These are phyloP conservation scores for Gamarada debralockiae DNA, from an alignment of 495 filamentous ascomycete species.

Conservation along the genomic window DNA sequence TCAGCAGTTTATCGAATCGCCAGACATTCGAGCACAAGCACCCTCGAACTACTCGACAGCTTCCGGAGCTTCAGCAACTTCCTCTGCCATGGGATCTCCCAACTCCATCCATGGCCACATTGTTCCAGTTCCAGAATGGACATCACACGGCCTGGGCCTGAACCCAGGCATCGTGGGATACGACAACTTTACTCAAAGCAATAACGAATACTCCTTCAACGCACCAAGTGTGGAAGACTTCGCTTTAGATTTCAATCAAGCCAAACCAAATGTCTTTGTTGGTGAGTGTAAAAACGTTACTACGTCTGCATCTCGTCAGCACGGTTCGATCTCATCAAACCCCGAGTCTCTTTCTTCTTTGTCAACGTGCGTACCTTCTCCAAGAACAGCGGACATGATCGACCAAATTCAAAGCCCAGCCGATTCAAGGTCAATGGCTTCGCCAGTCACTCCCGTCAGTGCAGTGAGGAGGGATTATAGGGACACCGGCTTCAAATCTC, in stretches of 20 bases:
- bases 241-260: conserved; percentile 39
- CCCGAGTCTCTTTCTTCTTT: conserved; percentile 27
- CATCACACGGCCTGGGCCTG: conserved; percentile 59
- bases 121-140: conserved; percentile 58
- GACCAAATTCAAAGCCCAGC: conserved; percentile 6
- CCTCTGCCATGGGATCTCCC: conserved; percentile 80
- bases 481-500: conserved; percentile 45
- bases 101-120: conserved; percentile 58
- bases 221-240: conserved; percentile 52
- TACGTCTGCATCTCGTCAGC: conserved; percentile 24
- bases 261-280: conserved; percentile 57
- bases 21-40: conserved; percentile 42
- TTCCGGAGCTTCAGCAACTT: conserved; percentile 71
- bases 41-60: conserved; percentile 65
- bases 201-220: conserved; percentile 33
- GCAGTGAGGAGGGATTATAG: conserved; percentile 20
- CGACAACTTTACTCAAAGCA: conserved; percentile 42
- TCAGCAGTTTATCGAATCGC: conserved; percentile 19
- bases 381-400: conserved; percentile 31
- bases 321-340: conserved; percentile 25
- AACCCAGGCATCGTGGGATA: conserved; percentile 63
- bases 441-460: conserved; percentile 30
- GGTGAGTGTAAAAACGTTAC: conserved; percentile 65
- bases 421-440: conserved; percentile 26
- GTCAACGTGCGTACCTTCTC: conserved; percentile 28